These are phyloP conservation scores for Dipodascopsis uninucleata DNA, from an alignment of 805 yeast genomes.

Conservation along the genomic window DNA sequence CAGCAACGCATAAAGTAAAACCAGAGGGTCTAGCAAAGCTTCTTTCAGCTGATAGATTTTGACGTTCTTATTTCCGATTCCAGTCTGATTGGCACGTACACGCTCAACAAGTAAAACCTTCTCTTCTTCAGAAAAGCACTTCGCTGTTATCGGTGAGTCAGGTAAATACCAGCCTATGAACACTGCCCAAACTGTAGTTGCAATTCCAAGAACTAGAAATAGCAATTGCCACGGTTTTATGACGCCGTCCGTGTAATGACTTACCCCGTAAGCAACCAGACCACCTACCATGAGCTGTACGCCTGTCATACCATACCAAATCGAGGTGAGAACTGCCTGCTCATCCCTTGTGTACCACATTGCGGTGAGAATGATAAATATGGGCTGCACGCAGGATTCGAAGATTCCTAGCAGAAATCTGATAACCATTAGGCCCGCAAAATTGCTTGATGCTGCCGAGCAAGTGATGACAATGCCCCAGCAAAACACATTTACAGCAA, in stretches of 20 bases:
- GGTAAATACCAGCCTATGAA: slow-evolving; percentile 57
- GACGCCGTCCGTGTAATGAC: slow-evolving; percentile 42
- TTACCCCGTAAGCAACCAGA: slow-evolving; percentile 55
- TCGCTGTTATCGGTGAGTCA: slow-evolving; percentile 46
- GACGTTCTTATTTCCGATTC: slow-evolving; percentile 54
- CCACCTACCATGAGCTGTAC: slow-evolving; percentile 50
- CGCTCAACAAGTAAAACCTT: slow-evolving; percentile 48
- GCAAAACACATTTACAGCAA: slow-evolving; percentile 34
- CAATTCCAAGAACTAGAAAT: slow-evolving; percentile 48
- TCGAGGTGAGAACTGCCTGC: slow-evolving; percentile 50
- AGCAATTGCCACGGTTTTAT: slow-evolving; percentile 49
- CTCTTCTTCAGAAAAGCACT: slow-evolving; percentile 43
- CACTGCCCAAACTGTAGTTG: too few relatives aligned
- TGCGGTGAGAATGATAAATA: slow-evolving; percentile 52
- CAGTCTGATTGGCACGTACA: slow-evolving; percentile 54
- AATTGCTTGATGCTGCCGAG: slow-evolving; percentile 44
- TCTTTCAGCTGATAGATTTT: slow-evolving; percentile 54
- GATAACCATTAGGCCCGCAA: slow-evolving; percentile 45
- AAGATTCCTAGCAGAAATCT: slow-evolving; percentile 50
- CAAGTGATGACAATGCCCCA: slow-evolving; percentile 51
- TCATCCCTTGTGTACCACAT: slow-evolving; percentile 49
- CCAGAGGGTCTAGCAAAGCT: too few relatives aligned
- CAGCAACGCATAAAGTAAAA: too few relatives aligned
- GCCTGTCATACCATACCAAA: slow-evolving; percentile 42
- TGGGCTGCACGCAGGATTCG: slow-evolving; percentile 53